Percentiles rank a stretch among this genome's conserved stretches.
Evolutionary conservation across 1,284 basidiomycete species (phyloP).

Genomic region (Boletus smithii): DNA sequence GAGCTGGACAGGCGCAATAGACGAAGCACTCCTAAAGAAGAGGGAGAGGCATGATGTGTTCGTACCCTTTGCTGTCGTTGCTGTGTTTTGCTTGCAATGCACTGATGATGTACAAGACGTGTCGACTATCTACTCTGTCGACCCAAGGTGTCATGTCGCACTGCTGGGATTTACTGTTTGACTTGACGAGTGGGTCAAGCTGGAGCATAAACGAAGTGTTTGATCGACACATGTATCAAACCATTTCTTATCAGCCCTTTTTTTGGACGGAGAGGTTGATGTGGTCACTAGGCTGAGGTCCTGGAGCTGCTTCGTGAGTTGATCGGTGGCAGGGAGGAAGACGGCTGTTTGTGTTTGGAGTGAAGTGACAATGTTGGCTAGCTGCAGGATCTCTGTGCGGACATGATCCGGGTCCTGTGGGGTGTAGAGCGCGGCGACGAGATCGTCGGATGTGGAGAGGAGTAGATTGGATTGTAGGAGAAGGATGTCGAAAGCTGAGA

Average conservation of each 20-base stretch:
- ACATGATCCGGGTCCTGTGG: constrained; percentile 53
- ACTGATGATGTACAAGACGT: constrained; percentile 19
- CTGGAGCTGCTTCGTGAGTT: constrained; percentile 37
- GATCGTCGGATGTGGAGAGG: constrained; percentile 56
- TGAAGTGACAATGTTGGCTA: constrained; percentile 37
- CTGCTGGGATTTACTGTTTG: background rate
- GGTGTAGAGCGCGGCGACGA: constrained; percentile 58
- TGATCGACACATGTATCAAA: constrained; percentile 62
- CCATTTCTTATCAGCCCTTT: constrained; percentile 43
- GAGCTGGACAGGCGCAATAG: constrained; percentile 34
- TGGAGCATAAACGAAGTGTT: constrained; percentile 40
- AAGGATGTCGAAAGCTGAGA: constrained; percentile 47
- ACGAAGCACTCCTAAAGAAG: constrained; percentile 27
- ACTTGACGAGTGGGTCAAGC: background rate
- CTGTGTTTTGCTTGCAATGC: constrained; percentile 3
- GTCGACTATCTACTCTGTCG: constrained; percentile 11
- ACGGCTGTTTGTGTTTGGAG: constrained; percentile 34
- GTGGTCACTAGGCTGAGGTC: too few relatives aligned
- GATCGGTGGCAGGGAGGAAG: constrained; percentile 22
- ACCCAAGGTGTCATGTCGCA: too few relatives aligned
- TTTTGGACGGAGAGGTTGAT: too few relatives aligned
- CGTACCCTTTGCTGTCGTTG: constrained; percentile 6
- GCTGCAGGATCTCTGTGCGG: constrained; percentile 36
- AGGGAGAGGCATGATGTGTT: constrained; percentile 31
- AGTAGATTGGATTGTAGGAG: constrained; percentile 49